A percentile compares a stretch with the other conserved stretches of the same genome.
Evolutionary conservation across 495 filamentous ascomycete genomes (phyloP).

Genomic region (Podospora conica): DNA sequence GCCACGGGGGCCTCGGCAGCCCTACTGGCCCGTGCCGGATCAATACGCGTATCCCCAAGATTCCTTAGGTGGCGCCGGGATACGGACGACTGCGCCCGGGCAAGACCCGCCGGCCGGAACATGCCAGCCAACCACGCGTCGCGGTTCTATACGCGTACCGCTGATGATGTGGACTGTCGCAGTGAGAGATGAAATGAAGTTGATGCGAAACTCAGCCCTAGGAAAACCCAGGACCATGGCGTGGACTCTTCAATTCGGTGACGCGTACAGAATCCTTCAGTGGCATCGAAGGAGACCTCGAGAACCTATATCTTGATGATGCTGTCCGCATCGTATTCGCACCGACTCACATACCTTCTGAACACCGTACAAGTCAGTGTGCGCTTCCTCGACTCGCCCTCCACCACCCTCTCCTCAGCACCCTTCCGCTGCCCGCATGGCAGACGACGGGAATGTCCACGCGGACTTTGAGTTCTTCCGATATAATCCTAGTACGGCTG

Average conservation of each 20-base stretch:
- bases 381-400: background rate
- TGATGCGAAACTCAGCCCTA: background rate
- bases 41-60: background rate
- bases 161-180: background rate
- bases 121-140: background rate
- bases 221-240: background rate
- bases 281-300: background rate
- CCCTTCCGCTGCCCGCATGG: background rate
- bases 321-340: background rate
- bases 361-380: background rate
- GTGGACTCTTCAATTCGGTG: background rate
- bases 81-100: background rate
- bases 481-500: slow-evolving; percentile 46
- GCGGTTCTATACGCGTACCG: background rate
- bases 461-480: slow-evolving; percentile 30
- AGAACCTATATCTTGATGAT: background rate
- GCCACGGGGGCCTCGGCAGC: background rate
- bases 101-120: background rate
- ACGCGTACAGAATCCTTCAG: background rate
- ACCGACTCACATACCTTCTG: background rate
- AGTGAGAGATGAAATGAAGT: background rate
- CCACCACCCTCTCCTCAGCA: background rate
- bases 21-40: background rate
- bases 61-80: background rate
- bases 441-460: background rate